These are phyloP conservation scores for Dichotomocladium elegans DNA, from an alignment of 371 early-diverging fungal genomes.

Conservation along the genomic window DNA sequence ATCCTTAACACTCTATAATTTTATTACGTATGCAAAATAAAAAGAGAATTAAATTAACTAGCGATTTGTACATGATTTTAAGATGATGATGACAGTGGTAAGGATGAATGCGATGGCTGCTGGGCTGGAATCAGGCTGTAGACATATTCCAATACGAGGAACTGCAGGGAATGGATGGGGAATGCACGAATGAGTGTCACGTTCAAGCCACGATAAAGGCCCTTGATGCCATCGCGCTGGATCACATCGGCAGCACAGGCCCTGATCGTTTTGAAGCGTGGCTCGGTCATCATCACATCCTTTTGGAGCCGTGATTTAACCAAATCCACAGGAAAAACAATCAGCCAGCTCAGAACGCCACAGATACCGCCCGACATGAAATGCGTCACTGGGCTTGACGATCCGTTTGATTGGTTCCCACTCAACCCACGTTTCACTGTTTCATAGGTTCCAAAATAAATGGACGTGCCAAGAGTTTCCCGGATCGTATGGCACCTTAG, in stretches of 20 bases:
- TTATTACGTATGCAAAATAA: too few relatives aligned
- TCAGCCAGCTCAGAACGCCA: constrained; percentile 74
- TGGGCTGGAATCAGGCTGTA: constrained; percentile 33
- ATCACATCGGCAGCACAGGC: constrained; percentile 51
- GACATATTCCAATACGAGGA: constrained; percentile 55
- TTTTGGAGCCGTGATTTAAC: constrained; percentile 74
- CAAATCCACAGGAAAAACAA: constrained; percentile 78
- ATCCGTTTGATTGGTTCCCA: constrained; percentile 11
- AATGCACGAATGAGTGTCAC: constrained; percentile 77
- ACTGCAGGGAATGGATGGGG: constrained; percentile 80
- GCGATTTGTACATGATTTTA: too few relatives aligned
- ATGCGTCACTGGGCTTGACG: constrained; percentile 62
- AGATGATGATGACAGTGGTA: not conserved
- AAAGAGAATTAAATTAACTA: too few relatives aligned
- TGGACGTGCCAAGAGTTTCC: constrained; percentile 71
- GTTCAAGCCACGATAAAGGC: constrained; percentile 70
- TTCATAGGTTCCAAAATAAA: constrained; percentile 78
- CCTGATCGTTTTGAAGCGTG: constrained; percentile 39
- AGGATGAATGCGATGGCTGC: not conserved
- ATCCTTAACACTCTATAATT: not conserved
- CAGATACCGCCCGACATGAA: constrained; percentile 74
- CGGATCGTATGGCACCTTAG: constrained; percentile 41
- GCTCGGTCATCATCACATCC: constrained; percentile 55
- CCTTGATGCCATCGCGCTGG: constrained; percentile 50
- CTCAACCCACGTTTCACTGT: constrained; percentile 60